Conservation (phyloP, 164 flowering plant genomes). For the Aristolochia contorta region DNA sequence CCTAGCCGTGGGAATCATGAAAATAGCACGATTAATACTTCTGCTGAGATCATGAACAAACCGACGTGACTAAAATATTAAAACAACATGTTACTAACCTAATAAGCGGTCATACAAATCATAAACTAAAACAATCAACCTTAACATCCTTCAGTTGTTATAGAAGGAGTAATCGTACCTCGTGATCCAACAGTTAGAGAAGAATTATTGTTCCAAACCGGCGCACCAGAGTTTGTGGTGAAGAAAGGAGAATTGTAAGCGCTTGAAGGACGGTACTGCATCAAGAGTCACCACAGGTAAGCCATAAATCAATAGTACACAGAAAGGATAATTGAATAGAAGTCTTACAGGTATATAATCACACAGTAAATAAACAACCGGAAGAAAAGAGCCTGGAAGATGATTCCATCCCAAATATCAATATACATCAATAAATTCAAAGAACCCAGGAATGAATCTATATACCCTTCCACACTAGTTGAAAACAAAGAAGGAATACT, state of each 20-base stretch:
- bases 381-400: neutral
- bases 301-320: neutral
- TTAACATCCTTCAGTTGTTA: no score
- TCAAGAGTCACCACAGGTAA: constrained; percentile 2
- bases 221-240: constrained; percentile 75
- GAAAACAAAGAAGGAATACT: neutral
- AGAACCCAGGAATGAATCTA: neutral
- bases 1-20: no score
- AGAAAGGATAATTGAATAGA: neutral
- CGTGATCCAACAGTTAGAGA: constrained; percentile 71
- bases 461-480: neutral
- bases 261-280: constrained; percentile 70
- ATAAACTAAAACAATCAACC: no score
- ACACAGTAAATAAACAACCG: neutral
- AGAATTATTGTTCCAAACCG: constrained; percentile 74
- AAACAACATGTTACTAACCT: no score
- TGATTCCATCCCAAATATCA: neutral
- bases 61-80: no score
- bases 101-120: no score
- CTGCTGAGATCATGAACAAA: no score
- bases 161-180: constrained; percentile 29
- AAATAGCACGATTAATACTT: no score
- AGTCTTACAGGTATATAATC: neutral
- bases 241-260: constrained; percentile 51
- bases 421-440: neutral